Conservation (phyloP, 257 asterid species). For the Solanum dulcamara region DNA sequence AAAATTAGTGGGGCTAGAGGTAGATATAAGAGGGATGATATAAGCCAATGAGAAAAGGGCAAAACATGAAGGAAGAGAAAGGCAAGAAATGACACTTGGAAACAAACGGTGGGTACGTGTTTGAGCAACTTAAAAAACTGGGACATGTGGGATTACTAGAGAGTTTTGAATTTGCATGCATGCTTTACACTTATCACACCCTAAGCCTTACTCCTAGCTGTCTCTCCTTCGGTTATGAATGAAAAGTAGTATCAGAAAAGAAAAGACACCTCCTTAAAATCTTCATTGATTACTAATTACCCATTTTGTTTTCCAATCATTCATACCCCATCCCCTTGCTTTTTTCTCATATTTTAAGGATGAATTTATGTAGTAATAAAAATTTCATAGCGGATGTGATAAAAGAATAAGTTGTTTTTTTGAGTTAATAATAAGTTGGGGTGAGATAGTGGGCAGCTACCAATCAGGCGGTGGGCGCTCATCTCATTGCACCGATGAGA, state of each 20-base stretch:
- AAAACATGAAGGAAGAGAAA: slow-evolving; percentile 27
- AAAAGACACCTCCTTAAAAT: neutral
- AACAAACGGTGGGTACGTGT: slow-evolving; percentile 73
- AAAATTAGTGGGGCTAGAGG: neutral
- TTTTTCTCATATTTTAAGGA: neutral
- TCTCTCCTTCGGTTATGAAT: neutral
- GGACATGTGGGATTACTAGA: slow-evolving; percentile 55
- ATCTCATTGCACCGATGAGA: slow-evolving; percentile 17
- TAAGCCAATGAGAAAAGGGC: slow-evolving; percentile 55
- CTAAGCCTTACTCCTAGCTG: neutral
- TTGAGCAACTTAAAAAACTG: slow-evolving; percentile 25
- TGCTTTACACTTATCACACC: slow-evolving; percentile 45
- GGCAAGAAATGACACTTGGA: slow-evolving; percentile 55
- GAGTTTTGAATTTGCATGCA: slow-evolving; percentile 43
- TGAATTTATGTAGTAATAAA: neutral
- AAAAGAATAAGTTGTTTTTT: neutral
- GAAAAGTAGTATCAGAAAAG: neutral
- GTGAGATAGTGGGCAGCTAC: neutral
- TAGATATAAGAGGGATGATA: slow-evolving; percentile 11
- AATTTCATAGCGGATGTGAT: neutral
- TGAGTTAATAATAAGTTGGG: neutral
- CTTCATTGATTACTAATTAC: neutral
- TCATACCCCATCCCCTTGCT: neutral
- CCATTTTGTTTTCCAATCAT: neutral
- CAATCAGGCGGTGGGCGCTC: slow-evolving; percentile 5